Conservation (phyloP, 441 rosid genomes). For the Bruguiera hainesii region DNA sequence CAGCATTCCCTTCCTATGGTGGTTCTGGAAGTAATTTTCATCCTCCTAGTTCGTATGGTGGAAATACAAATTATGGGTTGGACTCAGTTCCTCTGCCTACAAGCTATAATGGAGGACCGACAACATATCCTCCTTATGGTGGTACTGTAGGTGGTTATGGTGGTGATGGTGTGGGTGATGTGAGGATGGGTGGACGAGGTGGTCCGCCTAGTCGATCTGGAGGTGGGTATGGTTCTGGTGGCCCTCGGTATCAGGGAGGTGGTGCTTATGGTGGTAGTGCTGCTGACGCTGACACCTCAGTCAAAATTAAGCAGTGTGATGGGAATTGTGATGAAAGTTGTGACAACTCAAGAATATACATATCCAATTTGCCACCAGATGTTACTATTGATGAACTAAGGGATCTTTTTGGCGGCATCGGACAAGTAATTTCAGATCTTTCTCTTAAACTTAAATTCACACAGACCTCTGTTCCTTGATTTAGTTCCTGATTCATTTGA, state of each 20-base stretch:
- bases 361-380: constrained; percentile 92
- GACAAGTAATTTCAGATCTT: constrained; percentile 64
- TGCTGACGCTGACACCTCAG: constrained; percentile 43
- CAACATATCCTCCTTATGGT: constrained; percentile 65
- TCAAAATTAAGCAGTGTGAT: constrained; percentile 84
- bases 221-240: constrained; percentile 47
- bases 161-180: constrained; percentile 46
- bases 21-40: constrained; percentile 56
- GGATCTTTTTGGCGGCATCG: constrained; percentile 95
- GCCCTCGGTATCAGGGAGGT: constrained; percentile 52
- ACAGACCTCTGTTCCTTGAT: not conserved
- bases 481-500: not conserved
- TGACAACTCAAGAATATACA: constrained; percentile 89
- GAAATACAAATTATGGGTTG: constrained; percentile 49
- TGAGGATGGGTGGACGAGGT: constrained; percentile 55
- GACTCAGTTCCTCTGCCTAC: constrained; percentile 88
- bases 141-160: constrained; percentile 58
- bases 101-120: constrained; percentile 71
- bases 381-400: constrained; percentile 79
- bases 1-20: constrained; percentile 56
- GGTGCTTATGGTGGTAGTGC: constrained; percentile 45
- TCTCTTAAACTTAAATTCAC: constrained; percentile 8
- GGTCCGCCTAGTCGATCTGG: constrained; percentile 49
- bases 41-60: constrained; percentile 48
- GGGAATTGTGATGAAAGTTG: constrained; percentile 73